These are phyloP conservation scores for Coemansia guatemalensis DNA, from an alignment of 192 early-diverging fungal species.

Conservation along the genomic window DNA sequence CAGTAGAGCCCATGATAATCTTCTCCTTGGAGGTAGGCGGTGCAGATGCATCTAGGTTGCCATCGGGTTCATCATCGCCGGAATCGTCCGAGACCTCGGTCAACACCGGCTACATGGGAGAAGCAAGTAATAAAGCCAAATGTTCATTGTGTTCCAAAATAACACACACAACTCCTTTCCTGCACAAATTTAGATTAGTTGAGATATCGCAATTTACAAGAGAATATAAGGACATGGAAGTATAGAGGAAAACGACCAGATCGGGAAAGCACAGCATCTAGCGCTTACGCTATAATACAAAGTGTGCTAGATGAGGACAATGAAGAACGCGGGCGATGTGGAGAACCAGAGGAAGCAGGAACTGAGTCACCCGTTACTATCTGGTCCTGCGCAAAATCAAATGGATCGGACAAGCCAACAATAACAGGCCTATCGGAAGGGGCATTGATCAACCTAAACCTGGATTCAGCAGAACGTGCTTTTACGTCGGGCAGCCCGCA, in stretches of 20 bases:
- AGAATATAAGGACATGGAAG: not conserved
- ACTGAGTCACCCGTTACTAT: not conserved
- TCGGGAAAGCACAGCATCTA: not conserved
- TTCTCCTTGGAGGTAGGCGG: conserved; percentile 50
- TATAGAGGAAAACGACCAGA: not conserved
- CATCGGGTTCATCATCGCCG: conserved; percentile 12
- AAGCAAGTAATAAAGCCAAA: not conserved
- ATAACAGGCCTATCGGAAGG: conserved; percentile 2
- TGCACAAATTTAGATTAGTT: not conserved
- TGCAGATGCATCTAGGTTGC: conserved; percentile 9
- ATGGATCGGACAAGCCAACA: not conserved
- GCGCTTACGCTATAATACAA: conserved; percentile 16
- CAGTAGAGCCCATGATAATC: conserved; percentile 59
- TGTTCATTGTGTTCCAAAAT: not conserved
- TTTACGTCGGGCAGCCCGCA: conserved; percentile 63
- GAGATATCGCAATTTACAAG: not conserved
- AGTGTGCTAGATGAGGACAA: conserved; percentile 1
- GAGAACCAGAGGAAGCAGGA: not conserved
- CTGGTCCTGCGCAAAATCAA: not conserved
- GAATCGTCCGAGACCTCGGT: conserved; percentile 20
- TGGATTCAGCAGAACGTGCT: conserved; percentile 15
- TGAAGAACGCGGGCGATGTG: not conserved
- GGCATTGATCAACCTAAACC: conserved; percentile 5
- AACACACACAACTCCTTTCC: not conserved
- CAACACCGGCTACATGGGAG: not conserved